phyloP scores from a whole-genome alignment of 805 yeast species.

The Pichia nakasei region DNA sequence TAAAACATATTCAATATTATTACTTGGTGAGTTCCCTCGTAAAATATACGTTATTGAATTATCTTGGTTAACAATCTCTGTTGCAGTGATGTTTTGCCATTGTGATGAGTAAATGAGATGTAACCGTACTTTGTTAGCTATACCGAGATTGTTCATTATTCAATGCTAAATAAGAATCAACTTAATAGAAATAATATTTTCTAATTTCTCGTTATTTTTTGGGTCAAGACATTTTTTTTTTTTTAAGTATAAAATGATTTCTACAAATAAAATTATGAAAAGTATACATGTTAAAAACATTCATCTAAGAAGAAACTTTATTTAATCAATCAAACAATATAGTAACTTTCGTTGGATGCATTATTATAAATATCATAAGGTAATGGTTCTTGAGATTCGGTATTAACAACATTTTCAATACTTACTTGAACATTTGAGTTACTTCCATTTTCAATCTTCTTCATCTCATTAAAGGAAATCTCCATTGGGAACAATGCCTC shows the following conservation, averaged over 20 bases:
- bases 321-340: slow-evolving; percentile 38
- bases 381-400: slow-evolving; percentile 36
- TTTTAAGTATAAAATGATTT: too few relatives aligned
- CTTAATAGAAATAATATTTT: not conserved
- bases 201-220: too few relatives aligned
- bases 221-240: not conserved
- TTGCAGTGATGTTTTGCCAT: slow-evolving; percentile 29
- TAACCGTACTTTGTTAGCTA: slow-evolving; percentile 29
- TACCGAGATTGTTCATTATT: slow-evolving; percentile 10
- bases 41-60: not conserved
- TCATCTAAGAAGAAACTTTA: too few relatives aligned
- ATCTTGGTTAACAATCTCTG: not conserved
- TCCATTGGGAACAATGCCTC: slow-evolving; percentile 86
- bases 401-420: slow-evolving; percentile 34
- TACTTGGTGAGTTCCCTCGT: slow-evolving; percentile 1
- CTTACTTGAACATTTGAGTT: not conserved
- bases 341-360: slow-evolving; percentile 50
- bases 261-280: too few relatives aligned
- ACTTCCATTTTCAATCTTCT: slow-evolving; percentile 11
- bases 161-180: too few relatives aligned
- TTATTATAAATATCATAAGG: slow-evolving; percentile 62
- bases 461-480: slow-evolving; percentile 46
- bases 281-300: too few relatives aligned
- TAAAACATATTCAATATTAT: slow-evolving; percentile 25
- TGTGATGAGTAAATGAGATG: slow-evolving; percentile 37